These are phyloP conservation scores for Cryptosporidium sp. DNA, from an alignment of 169 alveolate genomes.

Conservation along the genomic window DNA sequence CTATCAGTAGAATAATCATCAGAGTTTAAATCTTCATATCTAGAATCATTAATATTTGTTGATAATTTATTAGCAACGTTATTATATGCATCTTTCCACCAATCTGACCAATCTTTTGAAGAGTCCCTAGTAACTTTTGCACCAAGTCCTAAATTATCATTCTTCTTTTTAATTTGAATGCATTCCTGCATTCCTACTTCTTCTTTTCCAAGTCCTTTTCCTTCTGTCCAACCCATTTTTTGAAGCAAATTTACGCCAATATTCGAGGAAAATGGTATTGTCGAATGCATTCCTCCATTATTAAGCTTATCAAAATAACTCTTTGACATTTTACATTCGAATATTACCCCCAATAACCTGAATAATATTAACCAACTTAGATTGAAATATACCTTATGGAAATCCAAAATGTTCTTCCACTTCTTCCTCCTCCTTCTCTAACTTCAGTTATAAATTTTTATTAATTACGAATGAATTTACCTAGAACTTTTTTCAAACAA, in stretches of 20 bases:
- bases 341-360: too few species aligned
- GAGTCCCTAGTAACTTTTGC: not conserved
- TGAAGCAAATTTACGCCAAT: constrained; percentile 21
- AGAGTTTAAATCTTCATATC: constrained; percentile 27
- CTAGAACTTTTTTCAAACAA: not conserved
- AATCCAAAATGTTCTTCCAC: too few species aligned
- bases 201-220: constrained; percentile 62
- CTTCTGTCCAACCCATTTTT: constrained; percentile 45
- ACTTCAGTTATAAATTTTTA: too few species aligned
- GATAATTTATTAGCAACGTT: constrained; percentile 39
- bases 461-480: too few species aligned
- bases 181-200: constrained; percentile 62
- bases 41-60: constrained; percentile 30
- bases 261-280: constrained; percentile 25
- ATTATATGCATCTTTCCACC: constrained; percentile 75
- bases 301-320: constrained; percentile 36
- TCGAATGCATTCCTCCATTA: not conserved
- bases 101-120: constrained; percentile 40
- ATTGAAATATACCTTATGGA: too few species aligned
- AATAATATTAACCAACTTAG: too few species aligned
- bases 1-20: constrained; percentile 4
- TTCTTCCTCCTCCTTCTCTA: not conserved
- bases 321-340: constrained; percentile 16
- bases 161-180: constrained; percentile 39
- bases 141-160: constrained; percentile 59